Evolutionary conservation across 306 rosid genomes (phyloP), one percentile per base, ranked within the genome.

Genomic region (Pterocarpus macrocarpus): DNA sequence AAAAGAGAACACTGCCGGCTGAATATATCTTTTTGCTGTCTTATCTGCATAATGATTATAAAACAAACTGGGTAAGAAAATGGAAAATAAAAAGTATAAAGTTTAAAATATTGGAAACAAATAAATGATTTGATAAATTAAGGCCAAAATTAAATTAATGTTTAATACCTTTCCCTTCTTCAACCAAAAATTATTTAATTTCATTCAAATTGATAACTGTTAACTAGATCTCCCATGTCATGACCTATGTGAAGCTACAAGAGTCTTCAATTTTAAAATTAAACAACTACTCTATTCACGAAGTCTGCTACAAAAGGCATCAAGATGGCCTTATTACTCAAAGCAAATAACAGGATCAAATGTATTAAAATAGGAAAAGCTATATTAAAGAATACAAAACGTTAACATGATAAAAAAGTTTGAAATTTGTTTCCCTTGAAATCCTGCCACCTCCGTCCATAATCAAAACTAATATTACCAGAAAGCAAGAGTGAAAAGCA

Each of bases 1-100:
- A 95, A 88, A 59, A 85, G 92, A 85, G 91, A 85, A 83, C 94
- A 89, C 8, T 91, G 91, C 52, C 83, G 89, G 71, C 89, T 84
- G 80, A 92, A 58, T 41, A 85, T 62, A 71, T 93, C 97, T 35
- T 93, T 92, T 79, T 93, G 94, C 80, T 89, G 97, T 57, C 92
- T 79, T 81, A 95, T 86, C 99, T 95, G 93, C 88, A 78, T 47
- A 79, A 85, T 59, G 66, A 82, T 76, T 71, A 75, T 61, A 79
- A 57, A 81, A 52, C 33, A 80, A 83, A 62, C 35, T 17, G 65
- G 78, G 71, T 85, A 55, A 87, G 82, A 64, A 56, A 71, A 55
- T 61, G 62, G 39, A 63, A 69, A 16, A 71, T 34, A 53, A 52
- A 79, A 66, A 44, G 43, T 49, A 61, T 44, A 68, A 64, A 14